These are phyloP conservation scores for Fusarium sp. DNA, from an alignment of 2,329 filamentous ascomycete genomes.

Conservation along the genomic window DNA sequence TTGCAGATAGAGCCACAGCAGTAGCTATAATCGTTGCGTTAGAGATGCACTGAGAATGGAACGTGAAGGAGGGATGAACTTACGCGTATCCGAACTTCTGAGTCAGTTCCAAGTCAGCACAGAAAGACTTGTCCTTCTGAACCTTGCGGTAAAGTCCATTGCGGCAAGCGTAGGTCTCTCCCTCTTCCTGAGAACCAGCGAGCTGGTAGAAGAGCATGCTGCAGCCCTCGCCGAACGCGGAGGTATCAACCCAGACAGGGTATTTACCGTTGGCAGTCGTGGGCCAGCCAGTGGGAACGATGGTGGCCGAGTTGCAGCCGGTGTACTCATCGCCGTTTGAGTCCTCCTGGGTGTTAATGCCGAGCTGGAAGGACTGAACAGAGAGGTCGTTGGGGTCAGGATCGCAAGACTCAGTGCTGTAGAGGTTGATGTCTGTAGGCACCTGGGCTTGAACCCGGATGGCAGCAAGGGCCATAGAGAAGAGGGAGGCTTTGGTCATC, in stretches of 20 bases:
- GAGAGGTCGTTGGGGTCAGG: conserved; percentile 3
- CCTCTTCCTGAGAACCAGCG: conserved; percentile 9
- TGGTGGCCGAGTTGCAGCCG: background rate
- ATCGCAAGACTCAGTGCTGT: background rate
- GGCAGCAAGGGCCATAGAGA: background rate
- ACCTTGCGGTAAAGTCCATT: conserved; percentile 6
- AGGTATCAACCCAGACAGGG: conserved; percentile 8
- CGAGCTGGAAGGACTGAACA: background rate
- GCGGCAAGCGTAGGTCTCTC: background rate
- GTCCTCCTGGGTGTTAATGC: background rate
- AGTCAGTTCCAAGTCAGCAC: conserved; percentile 1
- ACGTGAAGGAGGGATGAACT: background rate
- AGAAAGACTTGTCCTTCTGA: background rate
- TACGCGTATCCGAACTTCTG: conserved; percentile 8
- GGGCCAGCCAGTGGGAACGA: background rate
- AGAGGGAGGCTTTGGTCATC: background rate
- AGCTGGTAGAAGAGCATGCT: conserved; percentile 20
- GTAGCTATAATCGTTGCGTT: background rate
- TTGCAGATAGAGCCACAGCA: conserved; percentile 8
- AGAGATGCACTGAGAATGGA: fast-evolving
- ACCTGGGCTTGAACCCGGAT: conserved; percentile 4
- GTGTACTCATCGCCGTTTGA: background rate
- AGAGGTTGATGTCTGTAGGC: background rate
- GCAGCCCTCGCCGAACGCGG: conserved; percentile 1
- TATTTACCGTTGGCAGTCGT: background rate